Evolutionary conservation across 108 stramenopile species (phyloP).

Genomic region (Cyclostephanos tholiformis): DNA sequence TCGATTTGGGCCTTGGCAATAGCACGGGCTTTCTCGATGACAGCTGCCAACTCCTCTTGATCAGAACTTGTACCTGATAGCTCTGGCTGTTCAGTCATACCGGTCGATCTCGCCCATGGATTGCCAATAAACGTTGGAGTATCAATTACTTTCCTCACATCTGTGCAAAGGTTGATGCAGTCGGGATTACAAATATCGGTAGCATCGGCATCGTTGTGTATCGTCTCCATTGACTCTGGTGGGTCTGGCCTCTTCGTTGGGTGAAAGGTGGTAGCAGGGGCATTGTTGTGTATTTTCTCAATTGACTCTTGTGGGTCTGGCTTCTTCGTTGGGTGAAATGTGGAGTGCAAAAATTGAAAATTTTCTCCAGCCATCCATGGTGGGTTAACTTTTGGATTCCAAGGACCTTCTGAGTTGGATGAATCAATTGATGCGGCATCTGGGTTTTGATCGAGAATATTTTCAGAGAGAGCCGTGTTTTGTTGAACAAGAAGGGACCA

Average conservation of each 20-base stretch:
- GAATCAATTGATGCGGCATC: conserved; percentile 15
- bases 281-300: conserved; percentile 17
- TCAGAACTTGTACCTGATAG: not conserved
- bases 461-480: conserved; percentile 15
- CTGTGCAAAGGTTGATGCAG: conserved; percentile 40
- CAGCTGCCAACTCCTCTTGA: conserved; percentile 26
- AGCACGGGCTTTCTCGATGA: conserved; percentile 74
- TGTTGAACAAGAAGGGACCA: conserved; percentile 31
- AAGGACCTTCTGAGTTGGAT: conserved; percentile 17
- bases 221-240: conserved; percentile 11
- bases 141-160: conserved; percentile 31
- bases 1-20: conserved; percentile 85
- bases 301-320: not conserved
- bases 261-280: conserved; percentile 13
- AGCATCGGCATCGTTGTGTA: conserved; percentile 9
- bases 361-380: conserved; percentile 50
- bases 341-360: conserved; percentile 37
- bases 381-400: conserved; percentile 51
- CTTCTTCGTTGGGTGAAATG: conserved; percentile 27
- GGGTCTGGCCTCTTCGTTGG: conserved; percentile 18
- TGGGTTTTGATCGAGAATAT: conserved; percentile 22
- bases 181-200: conserved; percentile 23
- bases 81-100: not conserved
- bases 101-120: conserved; percentile 23
- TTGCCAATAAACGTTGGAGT: conserved; percentile 30